A percentile compares a stretch with the other conserved stretches of the same genome.
These are phyloP conservation scores for Capsella bursapastoris DNA, from an alignment of 345 rosid genomes.

Conservation along the genomic window DNA sequence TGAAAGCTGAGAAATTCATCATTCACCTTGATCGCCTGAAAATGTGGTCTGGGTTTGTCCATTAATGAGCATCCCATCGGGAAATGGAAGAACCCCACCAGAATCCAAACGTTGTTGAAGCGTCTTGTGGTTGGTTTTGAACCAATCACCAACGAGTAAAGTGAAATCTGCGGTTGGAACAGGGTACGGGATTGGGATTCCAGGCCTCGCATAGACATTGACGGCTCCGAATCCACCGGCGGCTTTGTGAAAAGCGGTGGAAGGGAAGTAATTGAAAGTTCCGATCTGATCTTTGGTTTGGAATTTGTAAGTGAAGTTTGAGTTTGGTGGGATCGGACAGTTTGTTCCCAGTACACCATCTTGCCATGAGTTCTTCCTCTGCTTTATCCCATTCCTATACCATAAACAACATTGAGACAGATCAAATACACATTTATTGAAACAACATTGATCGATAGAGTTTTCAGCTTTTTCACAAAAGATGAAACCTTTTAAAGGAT, in stretches of 20 bases:
- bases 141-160: conserved; percentile 88
- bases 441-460: conserved; percentile 5
- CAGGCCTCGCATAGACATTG: conserved; percentile 63
- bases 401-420: neutral
- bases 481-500: conserved; percentile 13
- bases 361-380: conserved; percentile 90
- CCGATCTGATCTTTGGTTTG: conserved; percentile 97
- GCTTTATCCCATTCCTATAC: conserved; percentile 86
- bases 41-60: conserved; percentile 60
- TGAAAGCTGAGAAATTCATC: neutral
- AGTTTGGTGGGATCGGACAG: conserved; percentile 83
- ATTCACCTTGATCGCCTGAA: conserved; percentile 65
- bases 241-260: conserved; percentile 78
- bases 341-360: conserved; percentile 88
- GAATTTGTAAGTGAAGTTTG: conserved; percentile 80
- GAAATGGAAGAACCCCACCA: conserved; percentile 67
- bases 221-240: conserved; percentile 87
- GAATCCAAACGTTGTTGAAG: conserved; percentile 56
- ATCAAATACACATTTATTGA: neutral
- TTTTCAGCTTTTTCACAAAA: conserved; percentile 13
- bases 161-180: conserved; percentile 74
- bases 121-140: conserved; percentile 66
- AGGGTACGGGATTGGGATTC: conserved; percentile 79
- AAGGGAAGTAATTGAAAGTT: conserved; percentile 77
- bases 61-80: conserved; percentile 68